Evolutionary conservation across 1,284 basidiomycete species (phyloP), one percentile per base, ranked within the genome.

Genomic region (Sporisorium iseilematis-ciliati): DNA sequence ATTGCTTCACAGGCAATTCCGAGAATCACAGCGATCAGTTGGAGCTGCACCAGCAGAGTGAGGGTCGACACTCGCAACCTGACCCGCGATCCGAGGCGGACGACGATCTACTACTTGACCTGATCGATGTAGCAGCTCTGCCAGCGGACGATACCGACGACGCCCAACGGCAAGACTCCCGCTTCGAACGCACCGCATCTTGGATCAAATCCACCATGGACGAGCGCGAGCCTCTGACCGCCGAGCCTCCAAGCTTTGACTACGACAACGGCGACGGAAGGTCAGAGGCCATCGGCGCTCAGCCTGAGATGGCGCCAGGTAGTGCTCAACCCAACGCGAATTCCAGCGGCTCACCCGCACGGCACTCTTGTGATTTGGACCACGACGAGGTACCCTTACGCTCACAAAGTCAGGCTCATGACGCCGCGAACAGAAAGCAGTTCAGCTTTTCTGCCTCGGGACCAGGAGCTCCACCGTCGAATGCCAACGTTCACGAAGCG

Each of bases 121-220:
- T 57, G 45, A 57, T 48, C 33, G 55, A 48, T 31, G 46, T 56
- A 29, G 43, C 26, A 11, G 31, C 20, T 16, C 10, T 38, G 42
- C 54, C 54, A 33, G 54, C 10, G 31, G 14, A 12, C 4, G 14
- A 14, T 16, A 10, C 8, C n/a, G 42, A 54, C 1, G 49, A 35
- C 16, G 38, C 18, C 7, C 42, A 41, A 4, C 21, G 29, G n/a
- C 48, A 52, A 18, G 58, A 62, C 12, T 57, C 58, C 2, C 58
- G 49, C n/a, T 41, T 66, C n/a, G 54, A 57, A 23, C 33, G 65
- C 6, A 67, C 65, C 25, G 38, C 65, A 18, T 49, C 43, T n/a
- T 67, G 65, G 65, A 61, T 67, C 65, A 67, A 57, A 38, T 18
- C 35, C 11, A 67, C 65, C 8, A 14, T 62, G 49, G 21, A 43